Base-by-base conservation (phyloP, 2,329 filamentous ascomycete species). In the Colletotrichum salicis region DNA sequence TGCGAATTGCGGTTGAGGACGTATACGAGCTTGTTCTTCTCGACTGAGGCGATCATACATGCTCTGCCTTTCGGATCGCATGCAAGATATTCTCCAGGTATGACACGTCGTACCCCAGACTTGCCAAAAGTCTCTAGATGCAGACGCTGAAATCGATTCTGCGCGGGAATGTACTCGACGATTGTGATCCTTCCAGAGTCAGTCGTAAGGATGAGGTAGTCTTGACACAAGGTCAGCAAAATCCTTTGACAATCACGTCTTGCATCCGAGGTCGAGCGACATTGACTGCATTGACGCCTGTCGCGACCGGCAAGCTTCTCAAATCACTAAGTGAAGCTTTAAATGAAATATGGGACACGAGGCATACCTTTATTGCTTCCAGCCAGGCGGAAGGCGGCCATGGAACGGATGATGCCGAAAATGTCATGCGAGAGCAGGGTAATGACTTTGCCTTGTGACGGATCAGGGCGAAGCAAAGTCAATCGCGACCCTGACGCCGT, bases 11-110 rank as follows among this genome's bases (percentile, higher is more conserved):
- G 92, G 82, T 98, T 98, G 76, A 99, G 88, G 78, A 99, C 96
- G 83, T 99, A 99, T 76, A 99, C 96, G 68, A 99, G 92, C 86
- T 99, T 99, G 86, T 98, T 99, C 89, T 99, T 99, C 85, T 99
- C 97, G 67, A 96, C 89, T 5, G 95, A 96, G 11, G 96, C 95
- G 73, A 98, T 94, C 80, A 99, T 88, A 79, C 96, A 97, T 67
- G 97, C 97, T 84, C 96, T 91, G 67, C 96, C 96, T 82, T 97
- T 97, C 33, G 96, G 96, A 79, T 99, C 96, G 64, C 94, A 94
- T 7, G 96, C 96, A 33, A 99, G 89, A 79, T 98, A 99, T 82
- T 99, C 95, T 72, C 97, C 96, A 2, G 97, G 96, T 56, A 99
- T 90, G 48, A 98, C 96, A 77, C 96, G 92, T 70, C 97, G 92